Percentiles rank a stretch among this genome's conserved stretches.
phyloP scores from a whole-genome alignment of 805 yeast genomes.

The Saccharomyces paradoxus region DNA sequence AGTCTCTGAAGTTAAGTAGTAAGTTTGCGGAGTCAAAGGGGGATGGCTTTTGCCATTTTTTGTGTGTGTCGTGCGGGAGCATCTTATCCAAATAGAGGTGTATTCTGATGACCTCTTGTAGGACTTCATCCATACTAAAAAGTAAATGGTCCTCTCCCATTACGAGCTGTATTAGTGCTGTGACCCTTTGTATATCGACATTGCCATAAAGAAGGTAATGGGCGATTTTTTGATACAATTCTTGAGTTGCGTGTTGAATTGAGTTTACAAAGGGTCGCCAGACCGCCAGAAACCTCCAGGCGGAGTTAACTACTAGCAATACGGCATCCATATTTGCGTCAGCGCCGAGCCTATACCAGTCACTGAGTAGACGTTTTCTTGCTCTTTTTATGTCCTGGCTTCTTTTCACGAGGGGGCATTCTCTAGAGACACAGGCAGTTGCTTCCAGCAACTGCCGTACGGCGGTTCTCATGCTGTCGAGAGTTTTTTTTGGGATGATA shows the following conservation, averaged over 20 bases:
- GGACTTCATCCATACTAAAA: neutral
- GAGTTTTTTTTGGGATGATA: neutral
- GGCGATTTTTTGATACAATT: slow-evolving; percentile 28
- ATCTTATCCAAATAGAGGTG: neutral
- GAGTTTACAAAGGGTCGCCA: slow-evolving; percentile 37
- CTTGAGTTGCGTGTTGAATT: slow-evolving; percentile 45
- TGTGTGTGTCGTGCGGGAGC: neutral
- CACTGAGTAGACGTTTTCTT: slow-evolving; percentile 63
- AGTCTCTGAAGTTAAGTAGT: neutral
- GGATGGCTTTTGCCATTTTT: neutral
- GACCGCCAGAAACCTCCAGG: slow-evolving; percentile 54
- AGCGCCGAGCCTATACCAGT: slow-evolving; percentile 72
- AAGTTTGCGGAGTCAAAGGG: neutral
- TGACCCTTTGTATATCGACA: neutral
- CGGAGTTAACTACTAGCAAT: slow-evolving; percentile 58
- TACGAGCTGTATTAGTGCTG: neutral
- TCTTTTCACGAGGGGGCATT: slow-evolving; percentile 59
- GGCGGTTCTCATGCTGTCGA: neutral
- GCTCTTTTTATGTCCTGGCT: slow-evolving; percentile 53
- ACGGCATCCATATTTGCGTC: slow-evolving; percentile 71
- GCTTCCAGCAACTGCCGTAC: slow-evolving; percentile 39
- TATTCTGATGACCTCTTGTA: neutral
- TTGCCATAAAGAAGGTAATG: neutral
- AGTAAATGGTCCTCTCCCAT: neutral
- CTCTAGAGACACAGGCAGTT: slow-evolving; percentile 68